Percentiles rank a stretch among this genome's conserved stretches.
Conservation (phyloP, 768 basidiomycete genomes). For the Amanita brunnescens region DNA sequence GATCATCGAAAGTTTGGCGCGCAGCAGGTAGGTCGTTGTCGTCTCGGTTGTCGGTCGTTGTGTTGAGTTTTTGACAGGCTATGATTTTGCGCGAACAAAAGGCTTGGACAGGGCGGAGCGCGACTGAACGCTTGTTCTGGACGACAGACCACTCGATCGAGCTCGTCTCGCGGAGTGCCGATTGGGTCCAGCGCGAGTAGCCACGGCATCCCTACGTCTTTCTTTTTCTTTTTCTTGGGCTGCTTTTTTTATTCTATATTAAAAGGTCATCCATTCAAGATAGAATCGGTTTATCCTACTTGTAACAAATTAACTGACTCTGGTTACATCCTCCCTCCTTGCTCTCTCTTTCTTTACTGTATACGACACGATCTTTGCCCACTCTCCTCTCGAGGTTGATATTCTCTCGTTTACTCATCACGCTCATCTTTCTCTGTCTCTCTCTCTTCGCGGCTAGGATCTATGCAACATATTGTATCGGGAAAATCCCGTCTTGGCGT, state of each 20-base stretch:
- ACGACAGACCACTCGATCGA: conserved; percentile 86
- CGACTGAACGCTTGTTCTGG: conserved; percentile 90
- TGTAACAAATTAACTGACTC: conserved; percentile 6
- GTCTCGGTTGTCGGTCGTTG: conserved; percentile 1
- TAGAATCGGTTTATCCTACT: not conserved
- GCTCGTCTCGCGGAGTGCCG: conserved; percentile 75
- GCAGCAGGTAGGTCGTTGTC: conserved; percentile 69
- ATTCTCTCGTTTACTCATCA: too few relatives aligned
- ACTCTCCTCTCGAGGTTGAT: not conserved
- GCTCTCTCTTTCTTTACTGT: not conserved
- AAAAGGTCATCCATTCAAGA: not conserved
- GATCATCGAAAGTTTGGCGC: conserved; percentile 95
- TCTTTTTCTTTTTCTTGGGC: not conserved
- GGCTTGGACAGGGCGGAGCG: conserved; percentile 87
- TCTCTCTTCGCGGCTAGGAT: not conserved
- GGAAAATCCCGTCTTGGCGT: too few relatives aligned
- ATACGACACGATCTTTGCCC: not conserved
- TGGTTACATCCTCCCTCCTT: too few relatives aligned
- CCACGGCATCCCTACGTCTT: not conserved
- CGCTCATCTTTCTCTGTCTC: not conserved
- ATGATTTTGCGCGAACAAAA: conserved; percentile 96
- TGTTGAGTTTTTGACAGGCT: conserved; percentile 40
- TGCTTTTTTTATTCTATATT: conserved; percentile 7
- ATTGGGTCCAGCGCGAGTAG: conserved; percentile 77
- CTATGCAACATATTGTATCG: not conserved